phyloP scores from a whole-genome alignment of 1,284 basidiomycete species.

The Rhodotorula glutinis region DNA sequence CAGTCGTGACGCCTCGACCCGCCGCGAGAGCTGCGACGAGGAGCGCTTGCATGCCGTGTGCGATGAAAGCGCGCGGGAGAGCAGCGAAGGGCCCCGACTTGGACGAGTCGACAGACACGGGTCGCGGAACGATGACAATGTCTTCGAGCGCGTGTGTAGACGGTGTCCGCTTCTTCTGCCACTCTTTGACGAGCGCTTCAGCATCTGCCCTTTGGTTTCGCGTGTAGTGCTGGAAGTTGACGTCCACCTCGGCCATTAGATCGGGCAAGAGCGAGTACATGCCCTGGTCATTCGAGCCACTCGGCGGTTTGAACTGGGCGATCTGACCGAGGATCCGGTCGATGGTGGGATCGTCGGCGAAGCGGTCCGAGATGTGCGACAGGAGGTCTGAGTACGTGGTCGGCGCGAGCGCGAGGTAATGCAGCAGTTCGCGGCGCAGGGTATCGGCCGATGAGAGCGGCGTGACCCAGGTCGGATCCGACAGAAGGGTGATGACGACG shows the following conservation, averaged over 20 bases:
- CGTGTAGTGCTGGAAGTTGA: constrained; percentile 94
- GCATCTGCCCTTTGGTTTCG: constrained; percentile 93
- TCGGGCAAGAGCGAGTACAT: constrained; percentile 84
- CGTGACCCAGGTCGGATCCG: constrained; percentile 74
- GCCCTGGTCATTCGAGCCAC: constrained; percentile 68
- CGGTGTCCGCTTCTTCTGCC: constrained; percentile 63
- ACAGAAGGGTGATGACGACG: constrained; percentile 79
- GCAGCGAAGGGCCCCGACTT: constrained; percentile 62
- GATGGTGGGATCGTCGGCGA: constrained; percentile 80
- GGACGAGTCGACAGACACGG: constrained; percentile 58
- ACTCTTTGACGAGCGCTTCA: constrained; percentile 69
- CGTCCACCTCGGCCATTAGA: constrained; percentile 81
- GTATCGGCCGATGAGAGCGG: constrained; percentile 65
- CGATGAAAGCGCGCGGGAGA: constrained; percentile 62
- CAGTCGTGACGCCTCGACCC: constrained; percentile 4
- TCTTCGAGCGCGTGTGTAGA: constrained; percentile 44
- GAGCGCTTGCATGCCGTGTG: constrained; percentile 66
- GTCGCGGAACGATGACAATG: constrained; percentile 64
- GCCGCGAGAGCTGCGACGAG: constrained; percentile 74
- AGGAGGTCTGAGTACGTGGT: constrained; percentile 88
- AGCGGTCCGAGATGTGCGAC: constrained; percentile 84
- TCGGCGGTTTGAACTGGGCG: constrained; percentile 75
- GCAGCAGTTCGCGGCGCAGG: constrained; percentile 81
- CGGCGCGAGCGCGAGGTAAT: constrained; percentile 82
- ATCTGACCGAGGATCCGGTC: constrained; percentile 76